Conservation (phyloP, 1,284 basidiomycete genomes). For the Rhodotorula glutinis region DNA sequence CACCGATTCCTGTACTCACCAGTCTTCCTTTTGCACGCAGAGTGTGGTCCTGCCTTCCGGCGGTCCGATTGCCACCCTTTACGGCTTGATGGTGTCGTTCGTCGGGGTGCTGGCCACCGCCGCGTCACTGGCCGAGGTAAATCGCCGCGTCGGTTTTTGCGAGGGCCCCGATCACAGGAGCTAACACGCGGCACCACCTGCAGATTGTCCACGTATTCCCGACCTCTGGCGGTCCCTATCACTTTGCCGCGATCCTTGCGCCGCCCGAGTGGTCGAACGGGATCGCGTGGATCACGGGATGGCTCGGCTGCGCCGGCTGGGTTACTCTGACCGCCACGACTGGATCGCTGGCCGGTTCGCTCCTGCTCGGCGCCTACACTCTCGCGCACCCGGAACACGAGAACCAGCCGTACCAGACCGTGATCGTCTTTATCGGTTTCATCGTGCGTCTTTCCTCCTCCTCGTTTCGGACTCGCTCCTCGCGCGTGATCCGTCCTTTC, state of each 20-base stretch:
- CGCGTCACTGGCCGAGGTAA: slow-evolving; percentile 43
- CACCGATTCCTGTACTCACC: too few species aligned
- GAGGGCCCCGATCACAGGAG: background rate
- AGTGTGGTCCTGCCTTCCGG: slow-evolving; percentile 31
- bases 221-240: slow-evolving; percentile 39
- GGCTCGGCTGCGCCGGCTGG: slow-evolving; percentile 40
- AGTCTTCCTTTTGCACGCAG: slow-evolving; percentile 16
- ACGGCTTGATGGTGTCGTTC: slow-evolving; percentile 45
- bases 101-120: slow-evolving; percentile 41
- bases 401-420: slow-evolving; percentile 34
- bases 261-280: slow-evolving; percentile 23
- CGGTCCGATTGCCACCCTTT: slow-evolving; percentile 37
- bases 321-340: slow-evolving; percentile 34
- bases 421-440: slow-evolving; percentile 26
- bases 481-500: too few species aligned
- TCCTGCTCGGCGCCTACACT: slow-evolving; percentile 22
- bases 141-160: background rate
- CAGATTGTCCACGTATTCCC: slow-evolving; percentile 41
- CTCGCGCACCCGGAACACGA: slow-evolving; percentile 26
- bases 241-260: slow-evolving; percentile 34
- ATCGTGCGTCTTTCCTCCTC: background rate
- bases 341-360: slow-evolving; percentile 19
- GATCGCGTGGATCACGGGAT: slow-evolving; percentile 32
- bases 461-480: too few species aligned
- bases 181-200: background rate